phyloP scores from a whole-genome alignment of 2,329 filamentous ascomycete species.

The Cladophialophora carrionii region DNA sequence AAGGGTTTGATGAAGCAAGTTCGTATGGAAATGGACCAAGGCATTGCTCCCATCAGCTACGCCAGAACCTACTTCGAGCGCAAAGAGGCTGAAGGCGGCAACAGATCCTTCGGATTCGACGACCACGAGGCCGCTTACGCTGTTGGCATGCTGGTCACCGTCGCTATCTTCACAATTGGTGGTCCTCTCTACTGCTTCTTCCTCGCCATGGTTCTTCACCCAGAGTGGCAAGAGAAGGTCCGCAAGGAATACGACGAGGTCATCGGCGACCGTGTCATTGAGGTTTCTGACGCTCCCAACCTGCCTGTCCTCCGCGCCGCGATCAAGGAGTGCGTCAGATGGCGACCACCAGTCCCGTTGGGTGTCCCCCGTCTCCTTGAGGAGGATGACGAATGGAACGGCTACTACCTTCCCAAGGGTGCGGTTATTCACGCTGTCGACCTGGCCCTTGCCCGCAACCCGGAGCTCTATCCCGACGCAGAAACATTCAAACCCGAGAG shows the following conservation, averaged over 20 bases:
- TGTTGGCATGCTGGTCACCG: slow-evolving; percentile 38
- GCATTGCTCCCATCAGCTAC: slow-evolving; percentile 37
- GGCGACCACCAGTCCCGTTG: slow-evolving; percentile 54
- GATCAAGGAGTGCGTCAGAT: slow-evolving; percentile 52
- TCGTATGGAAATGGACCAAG: slow-evolving; percentile 35
- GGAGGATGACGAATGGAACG: slow-evolving; percentile 55
- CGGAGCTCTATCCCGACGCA: slow-evolving; percentile 40
- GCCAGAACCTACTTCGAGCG: slow-evolving; percentile 39
- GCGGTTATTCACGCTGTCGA: slow-evolving; percentile 50
- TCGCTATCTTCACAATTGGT: slow-evolving; percentile 40
- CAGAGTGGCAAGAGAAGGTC: slow-evolving; percentile 52
- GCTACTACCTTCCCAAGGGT: slow-evolving; percentile 56
- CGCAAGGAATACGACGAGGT: slow-evolving; percentile 53
- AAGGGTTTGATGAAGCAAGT: slow-evolving; percentile 39
- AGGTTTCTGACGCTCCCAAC: slow-evolving; percentile 47
- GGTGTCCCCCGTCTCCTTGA: slow-evolving; percentile 58
- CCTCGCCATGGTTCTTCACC: slow-evolving; percentile 54
- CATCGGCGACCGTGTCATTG: slow-evolving; percentile 50
- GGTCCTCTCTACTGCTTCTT: slow-evolving; percentile 40
- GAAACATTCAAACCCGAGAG: slow-evolving; percentile 40
- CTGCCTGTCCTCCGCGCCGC: slow-evolving; percentile 48
- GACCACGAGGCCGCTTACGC: slow-evolving; percentile 40
- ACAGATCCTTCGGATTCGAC: slow-evolving; percentile 35
- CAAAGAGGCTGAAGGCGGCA: slow-evolving; percentile 35
- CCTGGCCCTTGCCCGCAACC: slow-evolving; percentile 42